Evolutionary conservation across 2,329 filamentous ascomycete genomes (phyloP).

Genomic region (Fusarium sp.): DNA sequence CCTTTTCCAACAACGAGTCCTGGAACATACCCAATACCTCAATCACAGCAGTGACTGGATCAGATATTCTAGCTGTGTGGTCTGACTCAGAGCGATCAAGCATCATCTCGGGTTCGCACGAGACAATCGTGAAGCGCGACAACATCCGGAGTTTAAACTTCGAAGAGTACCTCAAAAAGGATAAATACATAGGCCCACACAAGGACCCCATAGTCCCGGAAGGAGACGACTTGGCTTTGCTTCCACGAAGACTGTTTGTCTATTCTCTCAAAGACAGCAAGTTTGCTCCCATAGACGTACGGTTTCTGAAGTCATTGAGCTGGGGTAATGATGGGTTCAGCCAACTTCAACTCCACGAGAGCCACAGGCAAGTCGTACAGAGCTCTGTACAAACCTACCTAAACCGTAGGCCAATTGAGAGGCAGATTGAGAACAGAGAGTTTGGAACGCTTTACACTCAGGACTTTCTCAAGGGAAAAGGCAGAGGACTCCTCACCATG

Average conservation of each 20-base stretch:
- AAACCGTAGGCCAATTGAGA: neutral
- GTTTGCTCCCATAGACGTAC: neutral
- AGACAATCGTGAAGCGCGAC: neutral
- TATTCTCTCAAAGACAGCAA: neutral
- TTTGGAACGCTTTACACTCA: neutral
- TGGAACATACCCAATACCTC: neutral
- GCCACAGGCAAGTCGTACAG: neutral
- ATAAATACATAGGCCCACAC: neutral
- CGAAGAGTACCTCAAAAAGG: neutral
- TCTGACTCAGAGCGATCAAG: neutral
- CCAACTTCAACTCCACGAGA: neutral
- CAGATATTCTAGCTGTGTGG: neutral
- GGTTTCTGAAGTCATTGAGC: neutral
- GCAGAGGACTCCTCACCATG: constrained; percentile 12
- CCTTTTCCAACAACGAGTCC: neutral
- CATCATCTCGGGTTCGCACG: neutral
- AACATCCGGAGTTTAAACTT: neutral
- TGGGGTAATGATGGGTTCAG: neutral
- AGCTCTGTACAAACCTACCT: constrained; percentile 7
- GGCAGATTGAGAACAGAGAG: neutral
- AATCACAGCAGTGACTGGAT: neutral
- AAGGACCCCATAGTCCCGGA: neutral
- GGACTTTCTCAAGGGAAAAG: constrained; percentile 18
- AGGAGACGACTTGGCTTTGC: neutral
- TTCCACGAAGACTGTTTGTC: neutral